A percentile compares a stretch with the other conserved stretches of the same genome.
Evolutionary conservation across 2,329 filamentous ascomycete genomes (phyloP).

Genomic region (Botrytis tulipae): DNA sequence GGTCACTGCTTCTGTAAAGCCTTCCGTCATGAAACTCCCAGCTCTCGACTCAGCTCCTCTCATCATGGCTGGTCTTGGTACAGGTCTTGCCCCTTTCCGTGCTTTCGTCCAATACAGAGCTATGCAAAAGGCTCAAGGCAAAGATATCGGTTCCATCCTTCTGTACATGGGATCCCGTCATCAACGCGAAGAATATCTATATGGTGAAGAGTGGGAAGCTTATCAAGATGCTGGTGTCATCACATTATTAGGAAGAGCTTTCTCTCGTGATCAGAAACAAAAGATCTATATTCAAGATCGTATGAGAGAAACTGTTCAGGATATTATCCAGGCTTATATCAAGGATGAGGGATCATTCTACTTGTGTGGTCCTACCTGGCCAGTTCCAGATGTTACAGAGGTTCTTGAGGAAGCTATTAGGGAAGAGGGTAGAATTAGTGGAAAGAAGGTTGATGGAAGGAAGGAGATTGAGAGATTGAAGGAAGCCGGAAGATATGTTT

Average conservation of each 20-base stretch:
- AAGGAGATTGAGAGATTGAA: constrained; percentile 98
- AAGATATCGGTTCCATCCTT: constrained; percentile 88
- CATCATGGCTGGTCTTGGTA: constrained; percentile 99
- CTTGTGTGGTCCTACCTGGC: constrained; percentile 97
- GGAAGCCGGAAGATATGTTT: constrained; percentile 89
- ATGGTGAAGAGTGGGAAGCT: constrained; percentile 98
- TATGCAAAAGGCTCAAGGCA: constrained; percentile 95
- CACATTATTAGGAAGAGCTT: constrained; percentile 87
- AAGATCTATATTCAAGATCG: constrained; percentile 99
- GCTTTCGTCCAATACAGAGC: constrained; percentile 98
- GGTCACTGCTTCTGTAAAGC: constrained; percentile 92
- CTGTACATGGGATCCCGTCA: constrained; percentile 96
- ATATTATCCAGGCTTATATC: constrained; percentile 85
- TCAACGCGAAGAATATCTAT: constrained; percentile 97
- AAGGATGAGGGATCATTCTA: constrained; percentile 90
- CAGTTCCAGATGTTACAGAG: constrained; percentile 91
- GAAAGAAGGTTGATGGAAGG: constrained; percentile 78
- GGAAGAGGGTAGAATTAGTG: constrained; percentile 64
- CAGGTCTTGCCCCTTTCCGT: constrained; percentile 96
- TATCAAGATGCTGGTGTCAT: constrained; percentile 95
- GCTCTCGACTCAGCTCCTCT: constrained; percentile 81
- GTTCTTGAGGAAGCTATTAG: constrained; percentile 92
- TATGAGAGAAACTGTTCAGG: constrained; percentile 82
- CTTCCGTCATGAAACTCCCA: constrained; percentile 98
- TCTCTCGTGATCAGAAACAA: constrained; percentile 93